These are phyloP conservation scores for Flaveria linearis DNA, from an alignment of 129 eudicot genomes.

Conservation along the genomic window DNA sequence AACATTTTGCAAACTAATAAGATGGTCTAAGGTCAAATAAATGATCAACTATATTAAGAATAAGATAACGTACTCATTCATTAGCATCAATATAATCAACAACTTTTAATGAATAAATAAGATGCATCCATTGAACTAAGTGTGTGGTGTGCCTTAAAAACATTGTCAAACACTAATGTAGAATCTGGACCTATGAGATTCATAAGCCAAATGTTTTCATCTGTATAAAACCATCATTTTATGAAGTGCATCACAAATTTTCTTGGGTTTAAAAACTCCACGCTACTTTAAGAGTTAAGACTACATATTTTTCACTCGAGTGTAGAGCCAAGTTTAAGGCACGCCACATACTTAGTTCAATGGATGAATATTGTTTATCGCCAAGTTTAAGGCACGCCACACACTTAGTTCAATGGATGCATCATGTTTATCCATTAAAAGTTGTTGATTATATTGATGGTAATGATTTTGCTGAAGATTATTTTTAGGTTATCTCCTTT, in stretches of 20 bases:
- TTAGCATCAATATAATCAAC: neutral
- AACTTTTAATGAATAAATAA: neutral
- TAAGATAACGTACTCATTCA: neutral
- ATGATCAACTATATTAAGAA: too few species aligned
- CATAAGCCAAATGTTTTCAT: neutral
- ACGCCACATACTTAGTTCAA: too few species aligned
- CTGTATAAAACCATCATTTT: neutral
- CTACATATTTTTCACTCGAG: neutral
- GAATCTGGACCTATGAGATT: neutral
- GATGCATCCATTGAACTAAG: neutral
- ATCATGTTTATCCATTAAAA: neutral
- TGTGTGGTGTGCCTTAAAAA: too few species aligned
- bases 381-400: too few species aligned
- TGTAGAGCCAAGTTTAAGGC: neutral
- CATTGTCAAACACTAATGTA: too few species aligned
- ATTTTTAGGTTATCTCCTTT: neutral
- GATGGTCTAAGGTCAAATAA: too few species aligned
- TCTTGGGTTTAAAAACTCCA: neutral
- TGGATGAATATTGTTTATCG: too few species aligned
- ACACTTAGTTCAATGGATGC: neutral
- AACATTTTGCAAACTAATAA: too few species aligned
- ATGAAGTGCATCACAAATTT: neutral
- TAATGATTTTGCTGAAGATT: neutral
- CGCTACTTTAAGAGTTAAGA: neutral
- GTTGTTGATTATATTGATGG: neutral